A percentile compares a stretch with the other conserved stretches of the same genome.
Evolutionary conservation across 1,284 basidiomycete genomes (phyloP).

Genomic region (Takashimella koratensis): DNA sequence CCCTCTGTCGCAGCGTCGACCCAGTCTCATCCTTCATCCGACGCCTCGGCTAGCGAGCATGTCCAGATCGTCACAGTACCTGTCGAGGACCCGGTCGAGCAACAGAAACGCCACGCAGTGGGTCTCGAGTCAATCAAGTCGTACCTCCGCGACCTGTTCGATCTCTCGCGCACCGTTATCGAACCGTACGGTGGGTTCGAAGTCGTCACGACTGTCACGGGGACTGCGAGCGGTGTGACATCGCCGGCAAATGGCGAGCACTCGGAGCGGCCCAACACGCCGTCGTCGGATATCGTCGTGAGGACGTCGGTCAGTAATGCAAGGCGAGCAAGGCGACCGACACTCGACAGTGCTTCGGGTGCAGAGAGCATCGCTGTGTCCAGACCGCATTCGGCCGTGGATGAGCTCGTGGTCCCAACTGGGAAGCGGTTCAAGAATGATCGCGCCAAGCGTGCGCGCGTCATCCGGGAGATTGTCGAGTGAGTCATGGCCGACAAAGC

Average conservation of each 20-base stretch:
- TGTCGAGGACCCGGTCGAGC: background rate
- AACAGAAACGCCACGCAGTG: conserved; percentile 25
- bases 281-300: conserved; percentile 1
- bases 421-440: conserved; percentile 86
- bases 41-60: conserved; percentile 12
- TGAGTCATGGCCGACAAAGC: conserved; percentile 50
- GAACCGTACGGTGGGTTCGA: conserved; percentile 45
- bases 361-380: background rate
- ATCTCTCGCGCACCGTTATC: conserved; percentile 55
- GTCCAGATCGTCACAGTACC: conserved; percentile 24
- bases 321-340: conserved; percentile 21
- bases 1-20: background rate
- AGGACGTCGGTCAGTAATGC: conserved; percentile 16
- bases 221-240: conserved; percentile 1
- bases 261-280: conserved; percentile 14
- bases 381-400: background rate
- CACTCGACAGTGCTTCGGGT: conserved; percentile 12
- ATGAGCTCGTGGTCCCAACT: conserved; percentile 42
- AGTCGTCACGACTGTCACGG: conserved; percentile 19
- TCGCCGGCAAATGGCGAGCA: conserved; percentile 7
- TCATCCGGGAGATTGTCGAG: conserved; percentile 82
- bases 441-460: conserved; percentile 68
- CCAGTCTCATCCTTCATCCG: background rate
- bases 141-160: conserved; percentile 91
- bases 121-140: conserved; percentile 87